Evolutionary conservation across 208 protist genomes (phyloP).

Genomic region (Trypanosoma avium): DNA sequence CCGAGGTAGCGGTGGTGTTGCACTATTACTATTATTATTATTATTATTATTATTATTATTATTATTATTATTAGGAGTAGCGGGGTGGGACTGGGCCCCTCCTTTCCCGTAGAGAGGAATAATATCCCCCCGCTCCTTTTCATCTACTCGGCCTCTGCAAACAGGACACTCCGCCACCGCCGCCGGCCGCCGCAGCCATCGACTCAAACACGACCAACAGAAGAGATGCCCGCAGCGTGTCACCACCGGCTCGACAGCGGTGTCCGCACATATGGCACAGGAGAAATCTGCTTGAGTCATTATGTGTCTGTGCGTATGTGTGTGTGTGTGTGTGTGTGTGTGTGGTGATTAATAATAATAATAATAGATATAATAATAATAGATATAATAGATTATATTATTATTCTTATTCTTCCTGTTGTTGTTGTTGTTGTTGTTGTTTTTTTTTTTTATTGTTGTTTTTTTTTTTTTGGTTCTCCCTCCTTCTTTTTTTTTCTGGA

Average conservation of each 20-base stretch:
- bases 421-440: too few relatives aligned
- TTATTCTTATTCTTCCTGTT: too few relatives aligned
- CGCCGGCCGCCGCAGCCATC: constrained; percentile 57
- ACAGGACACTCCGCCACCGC: constrained; percentile 65
- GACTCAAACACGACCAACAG: constrained; percentile 81
- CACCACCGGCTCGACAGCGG: constrained; percentile 70
- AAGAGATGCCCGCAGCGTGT: constrained; percentile 87
- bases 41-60: constrained; percentile 7
- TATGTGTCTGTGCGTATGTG: too few relatives aligned
- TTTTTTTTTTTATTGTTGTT: too few relatives aligned
- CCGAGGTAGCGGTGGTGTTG: too few relatives aligned
- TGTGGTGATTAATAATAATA: too few relatives aligned
- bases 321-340: too few relatives aligned
- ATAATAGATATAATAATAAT: too few relatives aligned
- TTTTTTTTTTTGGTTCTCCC: too few relatives aligned
- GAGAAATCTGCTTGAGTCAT: constrained; percentile 53
- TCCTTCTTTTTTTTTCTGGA: too few relatives aligned
- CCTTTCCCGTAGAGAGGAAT: constrained; percentile 83
- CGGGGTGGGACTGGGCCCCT: constrained; percentile 4
- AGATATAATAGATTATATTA: too few relatives aligned
- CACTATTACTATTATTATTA: too few relatives aligned
- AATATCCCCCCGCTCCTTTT: constrained; percentile 56
- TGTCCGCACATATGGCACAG: constrained; percentile 82
- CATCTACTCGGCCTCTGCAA: constrained; percentile 75
- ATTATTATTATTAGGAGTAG: not conserved